Percentiles rank a stretch among this genome's conserved stretches.
phyloP scores from a whole-genome alignment of 495 filamentous ascomycete genomes.

The Hapsidospora chrysogenum region DNA sequence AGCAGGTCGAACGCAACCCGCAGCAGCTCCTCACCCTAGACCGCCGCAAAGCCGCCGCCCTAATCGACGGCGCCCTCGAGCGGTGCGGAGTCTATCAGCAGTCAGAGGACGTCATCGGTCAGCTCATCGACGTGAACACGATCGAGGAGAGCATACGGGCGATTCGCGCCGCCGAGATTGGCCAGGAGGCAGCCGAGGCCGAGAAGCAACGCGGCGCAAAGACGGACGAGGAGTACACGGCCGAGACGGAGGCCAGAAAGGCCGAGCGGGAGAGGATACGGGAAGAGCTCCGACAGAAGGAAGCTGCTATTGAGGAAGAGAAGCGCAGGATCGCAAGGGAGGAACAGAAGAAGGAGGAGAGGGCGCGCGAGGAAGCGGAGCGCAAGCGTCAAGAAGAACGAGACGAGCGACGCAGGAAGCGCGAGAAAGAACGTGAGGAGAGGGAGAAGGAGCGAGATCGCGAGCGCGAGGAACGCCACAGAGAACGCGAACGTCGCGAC shows the following conservation, averaged over 20 bases:
- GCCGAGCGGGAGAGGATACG: constrained; percentile 47
- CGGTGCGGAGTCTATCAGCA: constrained; percentile 65
- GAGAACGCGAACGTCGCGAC: constrained; percentile 18
- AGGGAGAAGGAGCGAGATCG: constrained; percentile 27
- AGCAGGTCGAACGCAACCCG: constrained; percentile 69
- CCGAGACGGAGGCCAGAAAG: constrained; percentile 47
- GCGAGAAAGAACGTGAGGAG: constrained; percentile 40
- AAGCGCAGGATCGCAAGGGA: constrained; percentile 45
- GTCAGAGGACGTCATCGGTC: constrained; percentile 48
- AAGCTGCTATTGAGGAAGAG: constrained; percentile 48
- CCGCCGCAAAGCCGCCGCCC: constrained; percentile 58
- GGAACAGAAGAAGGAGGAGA: constrained; percentile 43
- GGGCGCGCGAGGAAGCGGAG: constrained; percentile 39
- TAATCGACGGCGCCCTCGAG: constrained; percentile 78
- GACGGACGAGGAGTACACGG: constrained; percentile 68
- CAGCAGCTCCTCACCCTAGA: constrained; percentile 55
- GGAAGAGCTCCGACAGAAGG: constrained; percentile 45
- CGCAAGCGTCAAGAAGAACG: constrained; percentile 34
- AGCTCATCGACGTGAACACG: constrained; percentile 46
- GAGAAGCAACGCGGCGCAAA: constrained; percentile 58
- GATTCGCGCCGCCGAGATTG: constrained; percentile 55
- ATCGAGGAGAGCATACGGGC: constrained; percentile 54
- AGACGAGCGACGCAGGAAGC: constrained; percentile 39
- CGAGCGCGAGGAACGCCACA: constrained; percentile 14
- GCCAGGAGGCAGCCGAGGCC: constrained; percentile 48